Evolutionary conservation across 1,139 yeast genomes (phyloP).

Genomic region (Protomyces inundatus): DNA sequence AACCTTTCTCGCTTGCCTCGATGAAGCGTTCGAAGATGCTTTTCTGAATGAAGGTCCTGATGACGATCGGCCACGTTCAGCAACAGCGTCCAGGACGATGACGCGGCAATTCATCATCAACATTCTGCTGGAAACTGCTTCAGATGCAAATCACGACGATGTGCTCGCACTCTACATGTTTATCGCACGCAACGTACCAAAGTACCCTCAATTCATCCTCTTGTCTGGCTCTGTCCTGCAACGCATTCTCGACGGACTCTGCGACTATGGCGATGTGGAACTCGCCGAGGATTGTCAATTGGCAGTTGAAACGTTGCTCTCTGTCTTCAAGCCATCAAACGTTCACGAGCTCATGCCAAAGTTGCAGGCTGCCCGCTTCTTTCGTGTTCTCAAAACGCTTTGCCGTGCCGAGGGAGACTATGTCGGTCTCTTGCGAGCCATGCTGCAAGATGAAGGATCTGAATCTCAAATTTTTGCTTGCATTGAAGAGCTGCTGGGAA

Average conservation of each 20-base stretch:
- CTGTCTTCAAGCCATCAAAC: slow-evolving; percentile 56
- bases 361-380: slow-evolving; percentile 52
- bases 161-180: slow-evolving; percentile 57
- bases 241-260: slow-evolving; percentile 48
- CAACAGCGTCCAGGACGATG: slow-evolving; percentile 38
- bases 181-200: slow-evolving; percentile 69
- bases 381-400: slow-evolving; percentile 53
- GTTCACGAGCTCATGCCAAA: slow-evolving; percentile 46
- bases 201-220: slow-evolving; percentile 70
- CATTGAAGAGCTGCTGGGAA: slow-evolving; percentile 35
- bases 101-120: slow-evolving; percentile 65
- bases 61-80: slow-evolving; percentile 30
- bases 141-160: slow-evolving; percentile 38
- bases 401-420: slow-evolving; percentile 53
- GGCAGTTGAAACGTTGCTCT: slow-evolving; percentile 62
- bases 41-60: slow-evolving; percentile 46
- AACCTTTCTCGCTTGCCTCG: slow-evolving; percentile 57
- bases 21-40: slow-evolving; percentile 75
- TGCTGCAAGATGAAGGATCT: slow-evolving; percentile 36
- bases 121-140: slow-evolving; percentile 51
- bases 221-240: slow-evolving; percentile 56
- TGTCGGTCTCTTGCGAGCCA: slow-evolving; percentile 48
- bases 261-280: slow-evolving; percentile 42
- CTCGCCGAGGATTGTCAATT: slow-evolving; percentile 60
- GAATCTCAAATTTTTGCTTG: slow-evolving; percentile 34